These are phyloP conservation scores for Penicillium occitanis DNA, from an alignment of 2,329 filamentous ascomycete species.

Conservation along the genomic window DNA sequence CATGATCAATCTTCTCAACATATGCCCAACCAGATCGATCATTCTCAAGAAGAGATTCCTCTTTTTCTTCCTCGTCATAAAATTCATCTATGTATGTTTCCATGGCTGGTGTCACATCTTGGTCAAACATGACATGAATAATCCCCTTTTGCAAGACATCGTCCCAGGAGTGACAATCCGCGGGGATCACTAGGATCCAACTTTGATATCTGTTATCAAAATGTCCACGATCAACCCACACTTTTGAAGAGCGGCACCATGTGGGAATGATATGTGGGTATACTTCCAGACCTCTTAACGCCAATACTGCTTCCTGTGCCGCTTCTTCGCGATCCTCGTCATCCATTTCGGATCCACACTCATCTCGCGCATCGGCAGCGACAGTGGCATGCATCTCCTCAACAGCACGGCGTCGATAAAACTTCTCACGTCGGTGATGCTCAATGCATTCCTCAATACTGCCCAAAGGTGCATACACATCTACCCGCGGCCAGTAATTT, in stretches of 20 bases:
- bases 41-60: conserved; percentile 5
- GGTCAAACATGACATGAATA: conserved; percentile 21
- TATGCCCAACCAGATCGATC: conserved; percentile 5
- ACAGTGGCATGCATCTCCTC: conserved; percentile 10
- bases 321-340: conserved; percentile 15
- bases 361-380: conserved; percentile 8
- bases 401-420: conserved; percentile 5
- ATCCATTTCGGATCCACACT: conserved; percentile 2
- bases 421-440: conserved; percentile 23
- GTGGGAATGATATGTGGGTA: conserved; percentile 11
- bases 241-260: not conserved
- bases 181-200: conserved; percentile 13
- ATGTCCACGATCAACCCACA: not conserved
- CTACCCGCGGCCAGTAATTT: conserved; percentile 23
- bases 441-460: conserved; percentile 23
- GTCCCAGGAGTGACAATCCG: conserved; percentile 17
- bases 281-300: conserved; percentile 7
- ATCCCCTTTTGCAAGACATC: conserved; percentile 20
- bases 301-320: conserved; percentile 10
- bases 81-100: conserved; percentile 9
- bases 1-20: conserved; percentile 15
- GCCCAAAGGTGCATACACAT: conserved; percentile 21
- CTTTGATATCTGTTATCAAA: conserved; percentile 1
- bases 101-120: conserved; percentile 20
- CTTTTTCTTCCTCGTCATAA: conserved; percentile 16